These are phyloP conservation scores for Penicillium brevicompactum DNA, from an alignment of 2,329 filamentous ascomycete species.

Conservation along the genomic window DNA sequence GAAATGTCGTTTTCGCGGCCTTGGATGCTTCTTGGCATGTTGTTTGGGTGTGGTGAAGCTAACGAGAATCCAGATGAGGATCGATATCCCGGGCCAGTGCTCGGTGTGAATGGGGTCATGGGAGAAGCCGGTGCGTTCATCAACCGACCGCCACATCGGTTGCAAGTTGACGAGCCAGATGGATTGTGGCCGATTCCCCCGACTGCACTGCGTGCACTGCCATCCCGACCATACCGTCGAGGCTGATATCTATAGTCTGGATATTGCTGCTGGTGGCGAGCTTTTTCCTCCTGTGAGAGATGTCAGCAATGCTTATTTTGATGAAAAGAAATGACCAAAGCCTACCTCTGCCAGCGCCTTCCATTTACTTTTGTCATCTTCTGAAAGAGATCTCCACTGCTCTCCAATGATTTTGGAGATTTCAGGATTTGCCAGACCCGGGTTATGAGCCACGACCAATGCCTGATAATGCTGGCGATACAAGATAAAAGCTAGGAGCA, in stretches of 20 bases:
- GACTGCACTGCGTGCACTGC: conserved; percentile 39
- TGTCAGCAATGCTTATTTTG: not conserved
- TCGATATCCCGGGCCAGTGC: conserved; percentile 18
- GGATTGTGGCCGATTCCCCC: conserved; percentile 41
- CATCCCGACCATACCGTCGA: conserved; percentile 64
- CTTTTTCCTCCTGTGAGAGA: conserved; percentile 76
- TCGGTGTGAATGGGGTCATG: conserved; percentile 44
- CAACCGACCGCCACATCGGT: conserved; percentile 49
- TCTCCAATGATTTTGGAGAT: conserved; percentile 97
- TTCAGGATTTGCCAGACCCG: conserved; percentile 90
- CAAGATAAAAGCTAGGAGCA: conserved; percentile 80
- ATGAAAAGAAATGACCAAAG: not conserved
- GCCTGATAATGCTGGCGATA: conserved; percentile 93
- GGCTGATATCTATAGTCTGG: conserved; percentile 95
- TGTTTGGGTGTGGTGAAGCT: conserved; percentile 33
- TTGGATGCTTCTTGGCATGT: conserved; percentile 24
- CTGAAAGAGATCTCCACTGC: conserved; percentile 79
- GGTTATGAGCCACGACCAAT: conserved; percentile 76
- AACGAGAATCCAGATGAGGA: conserved; percentile 33
- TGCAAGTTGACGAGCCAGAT: conserved; percentile 41
- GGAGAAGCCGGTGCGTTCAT: conserved; percentile 50
- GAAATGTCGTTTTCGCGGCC: conserved; percentile 25
- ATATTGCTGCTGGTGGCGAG: conserved; percentile 83
- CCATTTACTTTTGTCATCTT: conserved; percentile 80
- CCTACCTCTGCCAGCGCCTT: conserved; percentile 79